phyloP scores from a whole-genome alignment of 208 protist species.

The Lotmaria passim region DNA sequence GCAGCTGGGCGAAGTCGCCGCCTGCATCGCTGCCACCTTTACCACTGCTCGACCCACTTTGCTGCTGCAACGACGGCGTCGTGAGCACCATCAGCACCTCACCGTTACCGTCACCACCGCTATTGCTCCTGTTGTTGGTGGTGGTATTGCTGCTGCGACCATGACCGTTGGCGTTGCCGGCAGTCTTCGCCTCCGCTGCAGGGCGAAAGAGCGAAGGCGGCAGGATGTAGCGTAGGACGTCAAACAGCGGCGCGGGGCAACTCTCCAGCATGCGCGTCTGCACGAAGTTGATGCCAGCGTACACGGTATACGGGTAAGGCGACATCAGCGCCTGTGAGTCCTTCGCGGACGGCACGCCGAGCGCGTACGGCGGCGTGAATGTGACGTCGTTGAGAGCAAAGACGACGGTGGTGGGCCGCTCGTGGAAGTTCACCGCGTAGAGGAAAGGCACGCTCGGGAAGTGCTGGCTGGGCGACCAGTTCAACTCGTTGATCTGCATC shows the following conservation, averaged over 20 bases:
- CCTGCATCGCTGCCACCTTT: constrained; percentile 22
- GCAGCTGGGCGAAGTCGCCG: constrained; percentile 38
- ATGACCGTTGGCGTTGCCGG: not conserved
- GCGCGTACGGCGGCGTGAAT: constrained; percentile 62
- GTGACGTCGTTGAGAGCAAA: constrained; percentile 77
- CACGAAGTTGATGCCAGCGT: constrained; percentile 82
- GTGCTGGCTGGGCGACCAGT: constrained; percentile 56
- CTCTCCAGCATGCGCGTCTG: constrained; percentile 42
- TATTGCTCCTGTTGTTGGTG: not conserved
- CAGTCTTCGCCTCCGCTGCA: constrained; percentile 18
- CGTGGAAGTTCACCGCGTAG: constrained; percentile 53
- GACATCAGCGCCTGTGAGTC: constrained; percentile 43
- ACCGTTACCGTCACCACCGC: not conserved
- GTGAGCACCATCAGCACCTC: constrained; percentile 50
- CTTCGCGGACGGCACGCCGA: constrained; percentile 43
- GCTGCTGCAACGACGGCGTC: constrained; percentile 27
- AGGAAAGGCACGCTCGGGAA: constrained; percentile 67
- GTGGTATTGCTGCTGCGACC: not conserved
- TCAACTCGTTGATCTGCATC: constrained; percentile 43
- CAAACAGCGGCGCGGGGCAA: constrained; percentile 67
- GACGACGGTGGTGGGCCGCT: constrained; percentile 38
- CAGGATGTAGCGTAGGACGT: constrained; percentile 54
- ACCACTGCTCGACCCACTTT: too few species aligned
- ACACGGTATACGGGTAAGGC: constrained; percentile 56
- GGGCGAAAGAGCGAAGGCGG: constrained; percentile 39